Conservation (phyloP, 2,329 filamentous ascomycete genomes). For the Colletotrichum nymphaeae region DNA sequence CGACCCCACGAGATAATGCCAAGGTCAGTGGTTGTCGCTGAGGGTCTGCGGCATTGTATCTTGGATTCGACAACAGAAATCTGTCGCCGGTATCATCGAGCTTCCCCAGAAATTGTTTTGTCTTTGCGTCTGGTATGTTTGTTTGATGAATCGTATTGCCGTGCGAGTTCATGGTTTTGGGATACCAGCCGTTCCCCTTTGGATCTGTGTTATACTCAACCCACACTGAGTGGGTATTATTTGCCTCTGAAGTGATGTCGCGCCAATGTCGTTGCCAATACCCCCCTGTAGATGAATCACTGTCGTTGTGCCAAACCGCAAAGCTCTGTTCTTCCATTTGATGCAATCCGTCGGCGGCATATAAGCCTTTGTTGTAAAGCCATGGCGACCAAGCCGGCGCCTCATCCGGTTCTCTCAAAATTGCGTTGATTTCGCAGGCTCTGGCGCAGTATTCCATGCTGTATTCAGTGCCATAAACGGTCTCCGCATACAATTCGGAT, state of each 20-base stretch:
- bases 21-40: conserved; percentile 38
- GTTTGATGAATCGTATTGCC: conserved; percentile 39
- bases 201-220: conserved; percentile 38
- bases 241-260: conserved; percentile 37
- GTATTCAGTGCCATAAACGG: conserved; percentile 38
- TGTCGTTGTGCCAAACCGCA: conserved; percentile 39
- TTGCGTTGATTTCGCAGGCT: conserved; percentile 35
- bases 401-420: conserved; percentile 28
- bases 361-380: conserved; percentile 38
- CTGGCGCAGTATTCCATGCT: conserved; percentile 38
- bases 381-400: conserved; percentile 39
- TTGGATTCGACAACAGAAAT: conserved; percentile 37
- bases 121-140: conserved; percentile 40
- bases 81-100: conserved; percentile 26
- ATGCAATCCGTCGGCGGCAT: conserved; percentile 36
- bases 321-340: conserved; percentile 41
- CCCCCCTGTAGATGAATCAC: conserved; percentile 34
- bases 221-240: conserved; percentile 40
- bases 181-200: conserved; percentile 39
- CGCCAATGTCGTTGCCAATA: conserved; percentile 43
- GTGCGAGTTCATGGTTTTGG: conserved; percentile 26
- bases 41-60: conserved; percentile 35
- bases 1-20: conserved; percentile 33
- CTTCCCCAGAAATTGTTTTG: conserved; percentile 39
- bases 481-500: conserved; percentile 34